A percentile compares a stretch with the other conserved stretches of the same genome.
Conservation (phyloP, 495 filamentous ascomycete genomes). For the Melanomma pulvis-pyrius region DNA sequence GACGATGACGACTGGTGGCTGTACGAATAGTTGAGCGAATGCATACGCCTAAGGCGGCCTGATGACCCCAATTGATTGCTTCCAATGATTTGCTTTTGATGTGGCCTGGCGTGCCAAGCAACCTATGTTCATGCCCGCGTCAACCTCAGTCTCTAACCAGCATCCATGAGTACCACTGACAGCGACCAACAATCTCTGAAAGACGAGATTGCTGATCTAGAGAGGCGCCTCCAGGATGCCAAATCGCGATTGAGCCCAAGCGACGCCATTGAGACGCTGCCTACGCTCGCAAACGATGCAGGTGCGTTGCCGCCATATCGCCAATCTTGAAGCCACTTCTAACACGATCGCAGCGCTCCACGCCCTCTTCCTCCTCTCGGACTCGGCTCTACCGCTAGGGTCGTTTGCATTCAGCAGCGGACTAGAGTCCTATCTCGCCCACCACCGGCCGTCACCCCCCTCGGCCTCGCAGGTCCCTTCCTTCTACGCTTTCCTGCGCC, state of each 20-base stretch:
- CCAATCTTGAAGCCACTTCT: constrained; percentile 3
- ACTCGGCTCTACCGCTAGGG: constrained; percentile 93
- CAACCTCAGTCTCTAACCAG: constrained; percentile 5
- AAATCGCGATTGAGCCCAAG: constrained; percentile 39
- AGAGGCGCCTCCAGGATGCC: constrained; percentile 52
- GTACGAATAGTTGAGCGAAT: constrained; percentile 13
- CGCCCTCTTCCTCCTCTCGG: constrained; percentile 86
- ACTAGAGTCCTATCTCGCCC: constrained; percentile 90
- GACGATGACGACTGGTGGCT: constrained; percentile 17
- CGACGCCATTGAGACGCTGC: background rate
- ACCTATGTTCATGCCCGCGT: background rate
- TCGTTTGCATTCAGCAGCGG: constrained; percentile 96
- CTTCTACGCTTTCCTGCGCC: constrained; percentile 74
- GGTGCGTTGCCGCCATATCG: constrained; percentile 10
- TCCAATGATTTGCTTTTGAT: background rate
- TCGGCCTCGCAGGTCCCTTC: constrained; percentile 42
- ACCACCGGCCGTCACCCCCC: constrained; percentile 56
- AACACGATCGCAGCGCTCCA: constrained; percentile 53
- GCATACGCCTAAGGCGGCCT: background rate
- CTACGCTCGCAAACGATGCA: constrained; percentile 19
- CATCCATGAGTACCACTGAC: constrained; percentile 27
- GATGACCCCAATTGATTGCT: background rate
- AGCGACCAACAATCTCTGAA: constrained; percentile 41
- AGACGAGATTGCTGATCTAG: constrained; percentile 59
- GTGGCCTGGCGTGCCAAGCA: background rate